Conservation (phyloP, 1,284 basidiomycete species). For the Heterobasidion annosum region DNA sequence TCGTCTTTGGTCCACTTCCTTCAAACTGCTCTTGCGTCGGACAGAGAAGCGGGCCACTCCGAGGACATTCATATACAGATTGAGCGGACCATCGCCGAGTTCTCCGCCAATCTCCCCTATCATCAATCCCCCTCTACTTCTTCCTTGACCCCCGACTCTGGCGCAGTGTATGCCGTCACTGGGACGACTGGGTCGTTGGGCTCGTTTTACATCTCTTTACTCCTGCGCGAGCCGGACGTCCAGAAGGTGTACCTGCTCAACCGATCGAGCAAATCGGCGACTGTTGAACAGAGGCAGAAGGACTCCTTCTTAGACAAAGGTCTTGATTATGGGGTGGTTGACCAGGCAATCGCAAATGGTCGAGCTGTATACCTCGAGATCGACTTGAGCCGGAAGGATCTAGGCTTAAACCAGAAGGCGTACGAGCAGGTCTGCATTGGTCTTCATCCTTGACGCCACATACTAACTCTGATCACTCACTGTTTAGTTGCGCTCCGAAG, state of each 20-base stretch:
- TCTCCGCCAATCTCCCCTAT: neutral
- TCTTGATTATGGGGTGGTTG: neutral
- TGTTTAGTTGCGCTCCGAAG: conserved; percentile 8
- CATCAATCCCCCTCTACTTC: neutral
- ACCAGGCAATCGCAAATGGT: neutral
- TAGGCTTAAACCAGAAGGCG: conserved; percentile 1
- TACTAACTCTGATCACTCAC: too few relatives aligned
- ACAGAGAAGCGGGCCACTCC: neutral
- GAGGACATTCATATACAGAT: neutral
- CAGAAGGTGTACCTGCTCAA: conserved; percentile 2
- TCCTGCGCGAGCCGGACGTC: neutral
- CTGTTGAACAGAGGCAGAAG: neutral
- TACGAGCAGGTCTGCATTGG: conserved; percentile 5
- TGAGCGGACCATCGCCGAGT: neutral
- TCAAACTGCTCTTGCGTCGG: conserved; percentile 2
- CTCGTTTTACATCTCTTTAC: neutral
- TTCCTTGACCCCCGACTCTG: neutral
- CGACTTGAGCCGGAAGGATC: neutral
- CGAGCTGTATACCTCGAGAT: neutral
- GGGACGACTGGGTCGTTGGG: conserved; percentile 4
- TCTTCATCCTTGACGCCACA: too few relatives aligned
- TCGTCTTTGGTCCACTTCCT: neutral
- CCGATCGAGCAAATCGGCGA: neutral
- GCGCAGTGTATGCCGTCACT: conserved; percentile 1
- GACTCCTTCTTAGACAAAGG: neutral